Percentiles rank a stretch among this genome's conserved stretches.
These are phyloP conservation scores for Phlegmacium glaucopus DNA, from an alignment of 768 basidiomycete species.

Conservation along the genomic window DNA sequence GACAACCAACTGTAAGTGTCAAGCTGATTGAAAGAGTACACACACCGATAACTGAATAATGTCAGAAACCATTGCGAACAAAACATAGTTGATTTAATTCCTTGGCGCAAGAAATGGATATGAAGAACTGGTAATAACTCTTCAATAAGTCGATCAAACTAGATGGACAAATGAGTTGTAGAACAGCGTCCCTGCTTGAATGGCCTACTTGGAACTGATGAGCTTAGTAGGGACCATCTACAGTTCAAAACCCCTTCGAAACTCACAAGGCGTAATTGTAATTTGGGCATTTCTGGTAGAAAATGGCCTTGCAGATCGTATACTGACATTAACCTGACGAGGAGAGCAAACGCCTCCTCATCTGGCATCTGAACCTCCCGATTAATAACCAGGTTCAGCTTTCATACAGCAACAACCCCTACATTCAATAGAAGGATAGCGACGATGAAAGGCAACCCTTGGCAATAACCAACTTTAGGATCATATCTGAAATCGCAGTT, in stretches of 20 bases:
- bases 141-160: constrained; percentile 95
- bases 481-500: constrained; percentile 58
- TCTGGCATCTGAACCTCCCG: constrained; percentile 83
- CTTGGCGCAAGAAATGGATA: constrained; percentile 89
- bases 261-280: constrained; percentile 86
- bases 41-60: constrained; percentile 89
- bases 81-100: constrained; percentile 97
- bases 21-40: neutral
- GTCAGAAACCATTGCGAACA: constrained; percentile 99
- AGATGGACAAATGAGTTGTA: constrained; percentile 2
- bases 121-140: constrained; percentile 91
- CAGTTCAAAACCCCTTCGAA: neutral
- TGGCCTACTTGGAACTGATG: constrained; percentile 21
- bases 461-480: constrained; percentile 94
- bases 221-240: neutral
- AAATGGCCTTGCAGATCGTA: constrained; percentile 97
- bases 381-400: constrained; percentile 7
- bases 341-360: constrained; percentile 95
- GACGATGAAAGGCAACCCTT: constrained; percentile 95
- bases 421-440: constrained; percentile 92
- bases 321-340: constrained; percentile 93
- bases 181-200: neutral
- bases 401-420: constrained; percentile 19
- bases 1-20: neutral
- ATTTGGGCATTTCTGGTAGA: constrained; percentile 98